Percentiles rank a stretch among this genome's conserved stretches.
These are phyloP conservation scores for Russula earlei DNA, from an alignment of 768 basidiomycete species.

Conservation along the genomic window DNA sequence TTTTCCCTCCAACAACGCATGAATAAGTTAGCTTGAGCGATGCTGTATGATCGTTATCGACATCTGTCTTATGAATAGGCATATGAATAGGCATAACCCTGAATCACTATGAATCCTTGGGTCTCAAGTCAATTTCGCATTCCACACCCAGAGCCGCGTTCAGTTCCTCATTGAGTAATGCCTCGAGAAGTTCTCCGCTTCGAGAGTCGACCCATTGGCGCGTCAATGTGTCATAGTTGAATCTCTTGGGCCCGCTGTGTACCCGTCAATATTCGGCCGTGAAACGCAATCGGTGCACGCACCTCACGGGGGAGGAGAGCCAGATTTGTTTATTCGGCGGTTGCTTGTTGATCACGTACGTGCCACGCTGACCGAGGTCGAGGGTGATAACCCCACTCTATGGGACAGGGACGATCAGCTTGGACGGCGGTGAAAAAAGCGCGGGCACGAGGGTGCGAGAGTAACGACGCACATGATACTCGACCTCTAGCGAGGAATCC, in stretches of 20 bases:
- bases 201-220: conserved; percentile 72
- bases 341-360: conserved; percentile 95
- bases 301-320: conserved; percentile 87
- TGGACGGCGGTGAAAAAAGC: too few relatives aligned
- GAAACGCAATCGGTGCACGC: conserved; percentile 11
- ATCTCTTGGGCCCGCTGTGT: conserved; percentile 82
- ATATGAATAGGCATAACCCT: too few relatives aligned
- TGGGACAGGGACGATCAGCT: background rate
- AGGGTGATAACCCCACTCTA: conserved; percentile 86
- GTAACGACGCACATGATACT: conserved; percentile 49
- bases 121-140: background rate
- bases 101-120: background rate
- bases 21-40: background rate
- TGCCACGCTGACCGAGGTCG: conserved; percentile 62
- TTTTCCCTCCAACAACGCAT: background rate
- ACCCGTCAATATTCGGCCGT: background rate
- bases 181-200: conserved; percentile 49
- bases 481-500: conserved; percentile 63
- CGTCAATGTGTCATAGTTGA: conserved; percentile 54
- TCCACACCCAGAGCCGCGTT: conserved; percentile 30
- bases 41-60: background rate
- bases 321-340: conserved; percentile 97
- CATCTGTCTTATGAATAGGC: background rate
- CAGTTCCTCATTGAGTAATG: conserved; percentile 66
- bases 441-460: conserved; percentile 38